Evolutionary conservation across 208 protist species (phyloP), one percentile per base, ranked within the genome.

Genomic region (Leishmania tropica): DNA sequence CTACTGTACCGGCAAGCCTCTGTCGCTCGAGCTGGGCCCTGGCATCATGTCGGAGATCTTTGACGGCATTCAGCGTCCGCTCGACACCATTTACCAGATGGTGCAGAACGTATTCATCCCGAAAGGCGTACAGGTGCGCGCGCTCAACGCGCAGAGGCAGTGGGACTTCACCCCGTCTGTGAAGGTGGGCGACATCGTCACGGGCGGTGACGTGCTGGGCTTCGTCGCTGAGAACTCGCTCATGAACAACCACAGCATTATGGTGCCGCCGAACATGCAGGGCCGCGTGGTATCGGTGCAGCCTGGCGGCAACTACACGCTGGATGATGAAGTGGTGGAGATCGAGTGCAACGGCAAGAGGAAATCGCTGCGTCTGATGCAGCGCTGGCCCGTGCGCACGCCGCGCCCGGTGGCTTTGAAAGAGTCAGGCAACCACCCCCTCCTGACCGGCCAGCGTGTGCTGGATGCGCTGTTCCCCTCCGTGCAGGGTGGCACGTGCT

Each of bases 11-110:
- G 99, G 98, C 74, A 98, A 99, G 92, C 99, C 99, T 56, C 96
- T 99, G 7, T 99, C 99, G 58, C 98, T 99, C 21, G 99, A 99
- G 89, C 95, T 99, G 47, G 99, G 99, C 85, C 99, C 99, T 60
- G 99, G 99, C 88, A 97, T 99, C 80, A 99, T 99, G 94, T 98
- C 97, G 24, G 96, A 98, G 79, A 99, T 99, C 87, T 99, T 99
- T 87, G 99, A 99, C 84, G 99, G 99, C 88, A 99, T 99, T 94
- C 99, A 99, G 96, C 98, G 99, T 71, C 99, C 99, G 68, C 96
- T 99, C 62, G 95, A 99, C 87, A 98, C 93, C 51, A 99, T 99
- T 90, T 98, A 97, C 84, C 94, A 99, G 64, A 91, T 96, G 88
- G 96, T 97, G 79, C 83, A 98, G 71, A 97, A 96, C 85, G 98